Base-by-base conservation (phyloP, 306 rosid genomes). In the Astragalus membranaceus region DNA sequence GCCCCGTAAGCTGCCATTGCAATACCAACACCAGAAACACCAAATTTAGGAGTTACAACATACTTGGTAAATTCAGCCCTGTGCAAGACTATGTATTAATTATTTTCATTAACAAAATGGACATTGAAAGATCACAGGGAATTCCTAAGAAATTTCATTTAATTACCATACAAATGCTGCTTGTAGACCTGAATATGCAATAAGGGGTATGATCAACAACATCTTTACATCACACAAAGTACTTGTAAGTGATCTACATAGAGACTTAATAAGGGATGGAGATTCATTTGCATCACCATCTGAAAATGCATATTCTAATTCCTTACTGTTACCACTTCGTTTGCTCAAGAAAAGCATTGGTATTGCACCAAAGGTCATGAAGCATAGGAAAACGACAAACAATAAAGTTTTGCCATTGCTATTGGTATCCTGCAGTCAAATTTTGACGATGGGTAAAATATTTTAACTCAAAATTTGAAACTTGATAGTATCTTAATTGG, bases 1-100 rank as follows among this genome's bases (percentile, higher is more conserved):
- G 99, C 99, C 61, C 99, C 99, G 39, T 91, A 94, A 2, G 83
- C 82, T 46, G 99, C 99, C 99, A 94, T 94, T 70, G 96, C 78
- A 71, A 85, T 92, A 54, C 97, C 99, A 52, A 94, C 97, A 51
- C 99, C 99, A 37, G 99, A 91, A 68, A 87, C 85, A 63, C 97
- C 99, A 37, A 94, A 81, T 33, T 79, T 79, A 5, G 96, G 99
- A 20, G 90, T 87, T 67, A 94, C 95, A 69, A 94, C 68, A 50
- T 74, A 76, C 82, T 91, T 83, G 37, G 97, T 94, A 75, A 84
- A 94, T 65, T 83, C 94, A 16, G 97, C 92, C 99, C 99, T 94
- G 60, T 16, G 54, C 71, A 78, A 70, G 17, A 64, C 52, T 35
- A 63, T 52, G 30, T 3, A 26, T 26, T 26, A 26, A 26, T 26